A percentile compares a stretch with the other conserved stretches of the same genome.
Evolutionary conservation across 768 basidiomycete species (phyloP).

Genomic region (Sarcodon sp.): DNA sequence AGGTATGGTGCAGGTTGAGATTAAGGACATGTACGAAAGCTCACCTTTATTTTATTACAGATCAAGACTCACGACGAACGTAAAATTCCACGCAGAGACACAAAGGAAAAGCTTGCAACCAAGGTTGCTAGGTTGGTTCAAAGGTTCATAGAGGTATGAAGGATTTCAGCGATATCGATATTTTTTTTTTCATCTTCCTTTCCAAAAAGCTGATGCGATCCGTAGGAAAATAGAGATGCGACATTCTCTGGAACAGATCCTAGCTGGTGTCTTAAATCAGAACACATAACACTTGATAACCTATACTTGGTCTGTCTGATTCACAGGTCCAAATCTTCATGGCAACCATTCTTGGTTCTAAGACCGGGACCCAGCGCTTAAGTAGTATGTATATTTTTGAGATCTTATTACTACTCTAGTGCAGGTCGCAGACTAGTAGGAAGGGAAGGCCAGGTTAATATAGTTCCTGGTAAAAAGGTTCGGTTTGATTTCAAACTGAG

Average conservation of each 20-base stretch:
- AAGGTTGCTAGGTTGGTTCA: constrained; percentile 68
- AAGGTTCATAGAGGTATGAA: constrained; percentile 48
- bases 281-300: neutral
- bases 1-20: constrained; percentile 11
- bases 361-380: neutral
- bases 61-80: constrained; percentile 75
- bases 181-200: too few species aligned
- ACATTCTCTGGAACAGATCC: neutral
- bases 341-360: neutral
- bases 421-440: too few species aligned
- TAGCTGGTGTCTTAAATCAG: neutral
- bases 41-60: neutral
- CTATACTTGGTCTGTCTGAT: neutral
- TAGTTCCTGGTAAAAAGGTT: too few species aligned
- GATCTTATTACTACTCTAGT: too few species aligned
- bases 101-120: constrained; percentile 62
- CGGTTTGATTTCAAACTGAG: too few species aligned
- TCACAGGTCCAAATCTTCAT: neutral
- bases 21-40: too few species aligned
- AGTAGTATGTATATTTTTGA: neutral
- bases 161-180: too few species aligned
- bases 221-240: neutral
- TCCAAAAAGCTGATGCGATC: too few species aligned
- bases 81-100: constrained; percentile 67
- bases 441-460: too few species aligned